phyloP scores from a whole-genome alignment of 257 asterid species.

The Solanum piurae region DNA sequence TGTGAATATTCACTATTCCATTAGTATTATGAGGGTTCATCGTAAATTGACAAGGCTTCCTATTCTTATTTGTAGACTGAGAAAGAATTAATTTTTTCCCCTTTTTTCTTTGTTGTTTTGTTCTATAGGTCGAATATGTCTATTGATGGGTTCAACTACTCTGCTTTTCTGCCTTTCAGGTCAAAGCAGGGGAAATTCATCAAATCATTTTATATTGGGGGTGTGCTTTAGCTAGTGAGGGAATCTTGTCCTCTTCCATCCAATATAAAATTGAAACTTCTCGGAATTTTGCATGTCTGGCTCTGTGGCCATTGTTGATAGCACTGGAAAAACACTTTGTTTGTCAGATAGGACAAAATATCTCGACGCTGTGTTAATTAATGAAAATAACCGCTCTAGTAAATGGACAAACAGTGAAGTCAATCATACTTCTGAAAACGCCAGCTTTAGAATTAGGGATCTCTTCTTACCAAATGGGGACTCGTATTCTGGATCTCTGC shows the following conservation, averaged over 20 bases:
- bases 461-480: slow-evolving; percentile 49
- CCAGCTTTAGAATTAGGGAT: slow-evolving; percentile 31
- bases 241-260: background rate
- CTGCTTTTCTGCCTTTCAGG: background rate
- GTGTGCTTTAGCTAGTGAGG: background rate
- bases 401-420: slow-evolving; percentile 36
- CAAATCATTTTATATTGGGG: background rate
- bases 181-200: background rate
- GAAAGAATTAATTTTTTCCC: background rate
- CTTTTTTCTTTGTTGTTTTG: background rate
- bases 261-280: slow-evolving; percentile 16
- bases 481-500: slow-evolving; percentile 52
- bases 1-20: background rate
- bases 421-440: slow-evolving; percentile 32
- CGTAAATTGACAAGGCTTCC: background rate
- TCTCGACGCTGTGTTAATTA: slow-evolving; percentile 20
- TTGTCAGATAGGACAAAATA: slow-evolving; percentile 54
- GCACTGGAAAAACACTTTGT: slow-evolving; percentile 38
- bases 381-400: slow-evolving; percentile 16
- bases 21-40: background rate
- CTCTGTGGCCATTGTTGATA: slow-evolving; percentile 47
- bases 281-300: slow-evolving; percentile 87
- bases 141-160: background rate
- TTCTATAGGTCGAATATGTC: background rate
- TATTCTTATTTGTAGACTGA: background rate